phyloP scores from a whole-genome alignment of 108 stramenopile species.

The Fragilariopsis cylindrus region DNA sequence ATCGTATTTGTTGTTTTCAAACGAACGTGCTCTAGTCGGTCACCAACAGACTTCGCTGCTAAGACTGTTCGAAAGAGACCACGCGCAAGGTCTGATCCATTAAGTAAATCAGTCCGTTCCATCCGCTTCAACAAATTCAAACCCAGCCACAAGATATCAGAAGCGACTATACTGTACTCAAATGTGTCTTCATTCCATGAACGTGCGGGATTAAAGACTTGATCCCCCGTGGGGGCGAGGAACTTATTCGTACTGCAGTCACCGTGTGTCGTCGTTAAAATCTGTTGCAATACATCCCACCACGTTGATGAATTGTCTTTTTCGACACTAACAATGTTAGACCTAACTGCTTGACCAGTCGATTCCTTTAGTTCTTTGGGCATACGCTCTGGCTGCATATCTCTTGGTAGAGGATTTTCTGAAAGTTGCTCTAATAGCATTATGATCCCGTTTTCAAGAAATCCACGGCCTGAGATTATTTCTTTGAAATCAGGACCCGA shows the following conservation, averaged over 20 bases:
- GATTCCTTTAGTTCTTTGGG: conserved; percentile 15
- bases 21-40: conserved; percentile 11
- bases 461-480: background rate
- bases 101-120: conserved; percentile 8
- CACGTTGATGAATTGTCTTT: conserved; percentile 25
- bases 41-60: conserved; percentile 19
- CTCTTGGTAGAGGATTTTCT: conserved; percentile 30
- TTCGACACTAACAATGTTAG: conserved; percentile 21
- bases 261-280: background rate
- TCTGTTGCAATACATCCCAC: conserved; percentile 35
- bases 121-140: conserved; percentile 22
- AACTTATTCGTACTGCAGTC: background rate
- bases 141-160: conserved; percentile 22
- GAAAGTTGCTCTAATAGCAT: conserved; percentile 29
- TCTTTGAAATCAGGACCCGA: conserved; percentile 5
- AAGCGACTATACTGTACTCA: conserved; percentile 35
- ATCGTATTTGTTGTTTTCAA: background rate
- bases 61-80: conserved; percentile 24
- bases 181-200: conserved; percentile 33
- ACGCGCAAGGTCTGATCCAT: conserved; percentile 15
- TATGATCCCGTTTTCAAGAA: conserved; percentile 29
- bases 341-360: background rate
- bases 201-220: conserved; percentile 14
- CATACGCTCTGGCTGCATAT: conserved; percentile 17
- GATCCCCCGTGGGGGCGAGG: conserved; percentile 18